Base-by-base conservation (phyloP, 805 yeast genomes). In the Wickerhamiella vanderwaltii region DNA sequence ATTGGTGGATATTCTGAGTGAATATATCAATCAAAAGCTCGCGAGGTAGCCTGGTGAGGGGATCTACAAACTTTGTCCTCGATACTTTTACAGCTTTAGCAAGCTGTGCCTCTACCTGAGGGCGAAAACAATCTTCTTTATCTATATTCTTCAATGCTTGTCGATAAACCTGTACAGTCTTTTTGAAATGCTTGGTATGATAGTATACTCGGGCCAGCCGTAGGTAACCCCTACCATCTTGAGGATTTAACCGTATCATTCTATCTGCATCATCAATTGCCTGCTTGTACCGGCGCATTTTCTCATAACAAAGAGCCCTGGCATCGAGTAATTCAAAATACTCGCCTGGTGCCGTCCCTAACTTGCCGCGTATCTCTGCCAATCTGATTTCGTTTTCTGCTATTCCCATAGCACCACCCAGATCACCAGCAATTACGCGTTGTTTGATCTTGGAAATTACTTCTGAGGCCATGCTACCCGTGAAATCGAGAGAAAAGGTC, bases 191-290 rank as follows among this genome's bases (percentile, higher is more conserved):
- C 5, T 23, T 35, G 15, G n/a, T 20, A 13, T 19, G 19, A 13
- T 22, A 24, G 29, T 38, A 38, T 4, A 29, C 19, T 9, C 18
- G 34, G 11, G 33, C 41, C 20, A 19, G 13, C 12, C 41, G 7
- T 7, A 38, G 35, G 16, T 29, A 38, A 13, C 41, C 41, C 3
- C 41, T 35, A 3, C 33, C 33, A 23, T 38, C 41, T 12, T 7
- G 7, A 3, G 41, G 41, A 18, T 13, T 13, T 7, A 38, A 24
- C 5, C 9, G 22, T 5, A 38, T 38, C 35, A 38, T 29, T 13
- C 16, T 11, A 6, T 20, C n/a, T 23, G 41, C 34, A 30, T 38
- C 41, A 9, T n/a, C 28, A 22, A 29, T 38, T 13, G 41, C 35
- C 9, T n/a, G 7, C 17, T 38, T 20, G 22, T 19, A 24, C 15